A percentile compares a stretch with the other conserved stretches of the same genome.
Evolutionary conservation across 495 filamentous ascomycete genomes (phyloP).

Genomic region (Penicillium soppii): DNA sequence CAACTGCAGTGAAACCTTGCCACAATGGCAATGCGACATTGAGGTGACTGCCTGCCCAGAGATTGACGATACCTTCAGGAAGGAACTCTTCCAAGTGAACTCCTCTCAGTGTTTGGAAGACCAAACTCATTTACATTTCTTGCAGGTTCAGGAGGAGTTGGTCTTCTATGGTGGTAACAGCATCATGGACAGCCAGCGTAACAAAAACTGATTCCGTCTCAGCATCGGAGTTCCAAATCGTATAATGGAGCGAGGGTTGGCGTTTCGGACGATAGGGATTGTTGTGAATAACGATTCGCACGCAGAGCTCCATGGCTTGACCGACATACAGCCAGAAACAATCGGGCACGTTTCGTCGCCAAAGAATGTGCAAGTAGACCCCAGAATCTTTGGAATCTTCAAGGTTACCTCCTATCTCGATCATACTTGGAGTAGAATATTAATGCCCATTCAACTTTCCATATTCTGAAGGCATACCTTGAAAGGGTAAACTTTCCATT

Average conservation of each 20-base stretch:
- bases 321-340: constrained; percentile 16
- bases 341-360: neutral
- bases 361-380: constrained; percentile 9
- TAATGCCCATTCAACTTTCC: neutral
- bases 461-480: neutral
- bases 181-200: constrained; percentile 1
- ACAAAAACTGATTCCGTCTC: constrained; percentile 16
- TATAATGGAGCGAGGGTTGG: constrained; percentile 10
- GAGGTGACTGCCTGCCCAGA: constrained; percentile 13
- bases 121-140: constrained; percentile 18
- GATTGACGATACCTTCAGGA: neutral
- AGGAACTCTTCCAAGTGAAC: constrained; percentile 8
- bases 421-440: neutral
- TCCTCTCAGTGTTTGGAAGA: constrained; percentile 11
- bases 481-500: neutral
- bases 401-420: neutral
- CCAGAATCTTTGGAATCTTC: neutral
- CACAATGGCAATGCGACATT: constrained; percentile 14
- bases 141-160: constrained; percentile 11
- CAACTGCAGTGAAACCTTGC: constrained; percentile 10
- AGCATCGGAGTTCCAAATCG: constrained; percentile 10
- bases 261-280: neutral
- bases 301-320: constrained; percentile 7
- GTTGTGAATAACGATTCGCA: constrained; percentile 6
- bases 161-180: neutral